A percentile compares a stretch with the other conserved stretches of the same genome.
Conservation (phyloP, 2,329 filamentous ascomycete species). For the Waltergamsia citrina region DNA sequence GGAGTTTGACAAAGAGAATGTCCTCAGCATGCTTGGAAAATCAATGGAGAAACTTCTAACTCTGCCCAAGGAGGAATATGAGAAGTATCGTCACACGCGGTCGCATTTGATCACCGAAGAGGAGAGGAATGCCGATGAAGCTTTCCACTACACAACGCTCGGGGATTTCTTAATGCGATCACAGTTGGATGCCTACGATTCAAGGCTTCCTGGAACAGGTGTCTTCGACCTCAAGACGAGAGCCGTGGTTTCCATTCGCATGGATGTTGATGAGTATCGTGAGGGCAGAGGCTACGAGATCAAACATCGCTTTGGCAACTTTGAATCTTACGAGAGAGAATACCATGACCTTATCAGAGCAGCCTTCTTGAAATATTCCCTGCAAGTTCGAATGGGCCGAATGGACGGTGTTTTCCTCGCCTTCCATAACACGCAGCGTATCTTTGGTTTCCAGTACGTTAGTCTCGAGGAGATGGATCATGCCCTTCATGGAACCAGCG, state of each 20-base stretch:
- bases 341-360: constrained; percentile 95
- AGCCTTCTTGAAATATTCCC: constrained; percentile 91
- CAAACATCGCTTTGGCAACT: constrained; percentile 62
- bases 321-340: constrained; percentile 88
- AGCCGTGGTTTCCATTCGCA: constrained; percentile 83
- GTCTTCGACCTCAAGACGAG: constrained; percentile 97
- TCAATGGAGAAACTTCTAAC: constrained; percentile 96
- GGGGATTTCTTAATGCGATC: constrained; percentile 91
- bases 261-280: constrained; percentile 66
- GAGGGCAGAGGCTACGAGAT: constrained; percentile 83
- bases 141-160: constrained; percentile 79
- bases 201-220: constrained; percentile 76
- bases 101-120: constrained; percentile 62
- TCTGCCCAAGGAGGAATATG: constrained; percentile 70
- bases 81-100: constrained; percentile 66
- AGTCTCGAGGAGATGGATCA: constrained; percentile 78
- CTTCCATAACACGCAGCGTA: constrained; percentile 87
- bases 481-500: constrained; percentile 71
- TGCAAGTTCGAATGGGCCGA: constrained; percentile 91
- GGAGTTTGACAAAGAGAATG: constrained; percentile 73
- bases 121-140: constrained; percentile 62
- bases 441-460: constrained; percentile 97
- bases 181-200: constrained; percentile 84
- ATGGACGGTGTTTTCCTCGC: constrained; percentile 99
- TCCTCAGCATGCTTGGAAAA: constrained; percentile 86